These are phyloP conservation scores for Lactarius sanguifluus DNA, from an alignment of 768 basidiomycete species.

Conservation along the genomic window DNA sequence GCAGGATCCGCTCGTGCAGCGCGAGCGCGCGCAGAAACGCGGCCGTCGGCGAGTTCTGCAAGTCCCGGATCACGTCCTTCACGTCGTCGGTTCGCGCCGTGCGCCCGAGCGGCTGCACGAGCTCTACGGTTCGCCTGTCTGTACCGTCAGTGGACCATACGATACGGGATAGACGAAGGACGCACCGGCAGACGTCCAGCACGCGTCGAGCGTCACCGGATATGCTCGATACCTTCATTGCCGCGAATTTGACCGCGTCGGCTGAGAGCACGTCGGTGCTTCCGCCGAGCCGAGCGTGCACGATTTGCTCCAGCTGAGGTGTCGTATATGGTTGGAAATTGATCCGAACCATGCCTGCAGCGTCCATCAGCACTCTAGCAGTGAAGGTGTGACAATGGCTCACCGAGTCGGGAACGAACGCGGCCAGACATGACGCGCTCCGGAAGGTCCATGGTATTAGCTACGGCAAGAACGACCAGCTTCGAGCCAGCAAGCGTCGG, in stretches of 20 bases:
- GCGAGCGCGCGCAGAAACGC: conserved; percentile 80
- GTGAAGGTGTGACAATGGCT: conserved; percentile 30
- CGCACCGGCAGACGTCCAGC: conserved; percentile 86
- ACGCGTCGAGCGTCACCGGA: conserved; percentile 94
- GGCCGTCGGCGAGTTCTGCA: conserved; percentile 91
- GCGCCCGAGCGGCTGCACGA: conserved; percentile 51
- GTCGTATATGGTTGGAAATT: conserved; percentile 90
- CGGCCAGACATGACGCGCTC: conserved; percentile 91
- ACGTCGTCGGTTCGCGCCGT: conserved; percentile 71
- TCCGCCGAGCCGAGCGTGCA: conserved; percentile 70
- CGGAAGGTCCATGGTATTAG: conserved; percentile 97
- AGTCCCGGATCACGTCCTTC: conserved; percentile 71
- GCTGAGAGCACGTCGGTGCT: conserved; percentile 53
- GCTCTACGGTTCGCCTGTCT: conserved; percentile 77
- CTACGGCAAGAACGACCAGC: conserved; percentile 93
- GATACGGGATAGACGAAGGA: conserved; percentile 8
- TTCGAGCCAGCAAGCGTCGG: conserved; percentile 86
- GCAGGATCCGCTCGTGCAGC: conserved; percentile 85
- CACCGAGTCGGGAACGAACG: conserved; percentile 89
- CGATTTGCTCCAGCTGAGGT: conserved; percentile 78
- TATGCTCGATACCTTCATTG: conserved; percentile 73
- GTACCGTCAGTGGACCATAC: background rate
- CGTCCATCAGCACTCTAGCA: background rate
- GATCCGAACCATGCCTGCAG: conserved; percentile 76
- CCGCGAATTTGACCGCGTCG: conserved; percentile 83